Evolutionary conservation across 345 rosid genomes (phyloP).

Genomic region (Iberis pinnata): DNA sequence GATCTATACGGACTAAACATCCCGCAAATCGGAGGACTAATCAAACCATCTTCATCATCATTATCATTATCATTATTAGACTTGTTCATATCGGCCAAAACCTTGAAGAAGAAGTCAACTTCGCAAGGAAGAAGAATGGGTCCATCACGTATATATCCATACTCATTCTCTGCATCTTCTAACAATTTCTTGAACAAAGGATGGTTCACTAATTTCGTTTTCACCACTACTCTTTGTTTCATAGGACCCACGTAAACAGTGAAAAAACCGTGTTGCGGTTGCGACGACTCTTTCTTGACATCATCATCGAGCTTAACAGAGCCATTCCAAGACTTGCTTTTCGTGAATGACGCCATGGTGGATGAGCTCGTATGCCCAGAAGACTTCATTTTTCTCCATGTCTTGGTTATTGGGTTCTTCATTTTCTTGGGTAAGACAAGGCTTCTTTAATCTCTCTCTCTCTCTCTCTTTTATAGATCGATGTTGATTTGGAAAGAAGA

Average conservation of each 20-base stretch:
- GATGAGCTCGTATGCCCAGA: slow-evolving; percentile 24
- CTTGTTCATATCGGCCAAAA: slow-evolving; percentile 53
- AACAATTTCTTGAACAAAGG: slow-evolving; percentile 61
- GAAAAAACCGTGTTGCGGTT: slow-evolving; percentile 49
- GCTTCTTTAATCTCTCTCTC: slow-evolving; percentile 6
- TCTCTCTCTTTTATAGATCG: slow-evolving; percentile 11
- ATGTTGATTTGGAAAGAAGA: slow-evolving; percentile 1
- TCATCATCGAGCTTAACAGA: neutral
- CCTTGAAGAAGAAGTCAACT: slow-evolving; percentile 52
- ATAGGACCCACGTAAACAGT: slow-evolving; percentile 66
- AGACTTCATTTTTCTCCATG: slow-evolving; percentile 59
- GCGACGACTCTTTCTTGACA: slow-evolving; percentile 23
- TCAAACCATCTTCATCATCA: slow-evolving; percentile 21
- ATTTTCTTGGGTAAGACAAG: slow-evolving; percentile 18
- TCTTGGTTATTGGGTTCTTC: slow-evolving; percentile 40
- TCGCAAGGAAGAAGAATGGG: slow-evolving; percentile 73
- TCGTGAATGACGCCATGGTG: slow-evolving; percentile 15
- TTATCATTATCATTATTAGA: neutral
- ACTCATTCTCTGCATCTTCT: slow-evolving; percentile 69
- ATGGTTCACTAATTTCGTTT: slow-evolving; percentile 50
- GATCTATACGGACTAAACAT: slow-evolving; percentile 27
- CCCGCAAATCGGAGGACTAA: slow-evolving; percentile 19
- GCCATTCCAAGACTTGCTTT: slow-evolving; percentile 49
- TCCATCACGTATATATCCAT: slow-evolving; percentile 50
- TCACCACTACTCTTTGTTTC: slow-evolving; percentile 45